A percentile compares a stretch with the other conserved stretches of the same genome.
Evolutionary conservation across 805 yeast species (phyloP).

Genomic region (Pichia membranifaciens): DNA sequence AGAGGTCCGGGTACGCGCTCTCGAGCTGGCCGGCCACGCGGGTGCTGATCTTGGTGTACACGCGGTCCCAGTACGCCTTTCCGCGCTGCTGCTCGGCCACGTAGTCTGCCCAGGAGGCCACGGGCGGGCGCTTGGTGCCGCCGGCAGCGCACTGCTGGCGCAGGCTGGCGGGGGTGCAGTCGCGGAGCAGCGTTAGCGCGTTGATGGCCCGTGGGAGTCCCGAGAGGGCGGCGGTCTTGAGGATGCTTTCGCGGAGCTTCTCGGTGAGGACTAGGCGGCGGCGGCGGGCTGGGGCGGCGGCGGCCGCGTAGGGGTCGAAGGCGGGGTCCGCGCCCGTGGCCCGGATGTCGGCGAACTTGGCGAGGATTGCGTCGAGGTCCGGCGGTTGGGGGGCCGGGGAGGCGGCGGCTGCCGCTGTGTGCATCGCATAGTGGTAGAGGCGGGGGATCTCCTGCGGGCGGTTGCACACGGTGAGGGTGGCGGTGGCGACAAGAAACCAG

Average conservation of each 20-base stretch:
- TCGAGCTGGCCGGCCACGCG: constrained; percentile 64
- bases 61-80: constrained; percentile 58
- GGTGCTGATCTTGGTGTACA: constrained; percentile 68
- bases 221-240: constrained; percentile 71
- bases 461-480: constrained; percentile 75
- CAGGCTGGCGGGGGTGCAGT: constrained; percentile 52
- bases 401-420: no score
- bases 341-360: constrained; percentile 21
- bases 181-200: constrained; percentile 57
- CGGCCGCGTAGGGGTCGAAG: constrained; percentile 16
- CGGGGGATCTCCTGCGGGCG: constrained; percentile 75
- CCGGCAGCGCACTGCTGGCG: constrained; percentile 20
- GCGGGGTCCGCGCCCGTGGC: constrained; percentile 14
- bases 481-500: constrained; percentile 80
- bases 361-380: constrained; percentile 22
- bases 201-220: constrained; percentile 87
- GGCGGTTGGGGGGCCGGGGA: no score
- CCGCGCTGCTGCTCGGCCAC: constrained; percentile 40
- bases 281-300: no score
- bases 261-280: constrained; percentile 27
- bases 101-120: constrained; percentile 18
- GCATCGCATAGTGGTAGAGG: constrained; percentile 63
- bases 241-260: constrained; percentile 66
- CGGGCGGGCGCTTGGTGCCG: no score
- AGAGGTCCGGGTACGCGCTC: constrained; percentile 79